Conservation (phyloP, 352 stramenopile genomes). For the Phytophthora pisi region DNA sequence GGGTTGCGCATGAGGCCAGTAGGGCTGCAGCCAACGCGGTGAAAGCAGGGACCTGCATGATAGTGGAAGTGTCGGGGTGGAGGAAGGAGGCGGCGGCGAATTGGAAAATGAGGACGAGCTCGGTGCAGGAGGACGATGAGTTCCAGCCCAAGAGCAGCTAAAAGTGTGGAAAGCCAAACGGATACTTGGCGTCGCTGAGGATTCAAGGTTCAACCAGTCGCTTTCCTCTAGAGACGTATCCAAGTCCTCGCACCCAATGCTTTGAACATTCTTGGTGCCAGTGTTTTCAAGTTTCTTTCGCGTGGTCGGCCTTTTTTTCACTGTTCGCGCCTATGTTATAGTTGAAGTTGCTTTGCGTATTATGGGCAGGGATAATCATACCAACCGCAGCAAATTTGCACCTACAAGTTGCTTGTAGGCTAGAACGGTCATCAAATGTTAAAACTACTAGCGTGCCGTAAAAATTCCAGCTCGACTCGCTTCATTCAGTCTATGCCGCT, state of each 20-base stretch:
- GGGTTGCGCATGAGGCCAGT: neutral
- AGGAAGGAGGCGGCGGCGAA: neutral
- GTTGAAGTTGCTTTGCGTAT: neutral
- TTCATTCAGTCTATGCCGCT: too few species aligned
- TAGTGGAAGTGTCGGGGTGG: neutral
- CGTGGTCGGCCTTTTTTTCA: neutral
- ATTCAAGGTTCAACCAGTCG: slow-evolving; percentile 8
- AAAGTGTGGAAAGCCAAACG: slow-evolving; percentile 4
- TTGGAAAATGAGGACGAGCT: slow-evolving; percentile 7
- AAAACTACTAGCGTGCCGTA: too few species aligned
- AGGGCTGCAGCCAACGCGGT: neutral
- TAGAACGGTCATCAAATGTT: too few species aligned
- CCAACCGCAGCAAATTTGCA: too few species aligned
- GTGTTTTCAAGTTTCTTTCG: neutral
- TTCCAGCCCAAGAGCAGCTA: neutral
- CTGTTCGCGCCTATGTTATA: too few species aligned
- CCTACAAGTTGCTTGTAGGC: too few species aligned
- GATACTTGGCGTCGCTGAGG: neutral
- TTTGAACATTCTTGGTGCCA: neutral
- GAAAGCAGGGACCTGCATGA: slow-evolving; percentile 10
- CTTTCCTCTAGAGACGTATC: neutral
- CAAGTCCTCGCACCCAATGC: neutral
- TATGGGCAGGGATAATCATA: neutral
- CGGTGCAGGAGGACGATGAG: neutral
- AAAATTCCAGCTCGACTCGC: too few species aligned